Evolutionary conservation across 345 rosid species (phyloP), one percentile per base, ranked within the genome.

Genomic region (Adansonia digitata): DNA sequence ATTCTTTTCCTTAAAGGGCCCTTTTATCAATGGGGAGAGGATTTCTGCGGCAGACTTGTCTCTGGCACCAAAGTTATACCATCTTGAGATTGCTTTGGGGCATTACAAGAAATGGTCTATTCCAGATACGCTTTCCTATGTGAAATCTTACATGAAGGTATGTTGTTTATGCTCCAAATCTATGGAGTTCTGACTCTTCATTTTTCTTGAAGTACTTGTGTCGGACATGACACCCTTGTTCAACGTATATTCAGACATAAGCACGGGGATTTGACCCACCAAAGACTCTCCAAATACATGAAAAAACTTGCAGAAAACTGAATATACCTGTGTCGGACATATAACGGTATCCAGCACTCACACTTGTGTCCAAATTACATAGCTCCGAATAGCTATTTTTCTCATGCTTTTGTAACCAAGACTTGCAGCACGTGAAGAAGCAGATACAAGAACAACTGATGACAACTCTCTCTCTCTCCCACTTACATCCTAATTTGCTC

Each of bases 11-110:
- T 79, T 69, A 49, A 77, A 94, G 97, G 97, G 98, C 15, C 95
- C 97, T 81, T 91, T 85, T 77, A 91, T 90, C 83, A 91, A 90
- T 48, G 95, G 97, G 79, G 90, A 84, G 81, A 92, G 81, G 78
- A 82, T 94, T 11, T 94, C 97, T 81, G 91, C 95, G 3, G 93
- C 93, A 7, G 98, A 92, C 85, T 84, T 91, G 80, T 85, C 98
- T 18, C 84, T 94, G 8, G 91, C 81, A 75, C 98, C 98, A 12
- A 91, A 92, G 83, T 67, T 91, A 64, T 82, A 89, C 79, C 97
- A 94, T 86, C 73, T 94, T 57, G 93, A 91, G 85, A 91, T 92
- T 77, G 96, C 94, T 78, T 72, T 94, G 69, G 92, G 93, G 57
- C 93, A 94, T 81, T 94, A 81, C 81, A 92, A 94, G 86, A 87